Conservation (phyloP, 140 eudicot species). For the Erigeron philadelphicus region DNA sequence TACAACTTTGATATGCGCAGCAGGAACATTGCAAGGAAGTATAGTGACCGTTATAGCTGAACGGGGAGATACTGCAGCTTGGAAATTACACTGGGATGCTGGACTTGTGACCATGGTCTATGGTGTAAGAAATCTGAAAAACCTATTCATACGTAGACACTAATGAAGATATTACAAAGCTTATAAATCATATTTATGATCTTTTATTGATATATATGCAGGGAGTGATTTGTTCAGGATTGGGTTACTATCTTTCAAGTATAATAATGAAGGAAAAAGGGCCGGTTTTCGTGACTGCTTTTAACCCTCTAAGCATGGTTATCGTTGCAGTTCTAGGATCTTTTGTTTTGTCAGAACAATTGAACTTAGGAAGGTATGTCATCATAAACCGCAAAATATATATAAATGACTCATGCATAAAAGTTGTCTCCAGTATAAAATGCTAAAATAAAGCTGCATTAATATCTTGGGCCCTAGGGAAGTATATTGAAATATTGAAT, state of each 20-base stretch:
- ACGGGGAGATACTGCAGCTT: slow-evolving; percentile 39
- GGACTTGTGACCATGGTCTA: slow-evolving; percentile 53
- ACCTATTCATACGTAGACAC: neutral
- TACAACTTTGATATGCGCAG: slow-evolving; percentile 49
- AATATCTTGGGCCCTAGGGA: no score
- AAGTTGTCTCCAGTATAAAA: neutral
- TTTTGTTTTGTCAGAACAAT: slow-evolving; percentile 52
- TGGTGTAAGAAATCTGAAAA: slow-evolving; percentile 52
- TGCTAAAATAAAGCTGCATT: neutral
- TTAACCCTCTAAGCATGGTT: slow-evolving; percentile 67
- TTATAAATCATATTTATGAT: neutral
- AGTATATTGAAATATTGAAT: neutral
- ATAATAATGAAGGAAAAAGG: slow-evolving; percentile 63
- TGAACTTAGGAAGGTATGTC: slow-evolving; percentile 60
- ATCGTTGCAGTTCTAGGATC: slow-evolving; percentile 68
- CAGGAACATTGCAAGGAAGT: slow-evolving; percentile 54
- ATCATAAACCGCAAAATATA: neutral
- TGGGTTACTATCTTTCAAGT: slow-evolving; percentile 54
- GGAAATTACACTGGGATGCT: slow-evolving; percentile 51
- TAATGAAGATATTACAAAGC: neutral
- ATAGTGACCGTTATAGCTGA: slow-evolving; percentile 51
- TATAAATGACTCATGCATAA: neutral
- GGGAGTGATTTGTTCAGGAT: slow-evolving; percentile 70
- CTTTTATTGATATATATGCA: slow-evolving; percentile 27
- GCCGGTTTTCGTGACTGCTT: slow-evolving; percentile 70